Base-by-base conservation (phyloP, 495 filamentous ascomycete genomes). In the Tetracladium setigerum region DNA sequence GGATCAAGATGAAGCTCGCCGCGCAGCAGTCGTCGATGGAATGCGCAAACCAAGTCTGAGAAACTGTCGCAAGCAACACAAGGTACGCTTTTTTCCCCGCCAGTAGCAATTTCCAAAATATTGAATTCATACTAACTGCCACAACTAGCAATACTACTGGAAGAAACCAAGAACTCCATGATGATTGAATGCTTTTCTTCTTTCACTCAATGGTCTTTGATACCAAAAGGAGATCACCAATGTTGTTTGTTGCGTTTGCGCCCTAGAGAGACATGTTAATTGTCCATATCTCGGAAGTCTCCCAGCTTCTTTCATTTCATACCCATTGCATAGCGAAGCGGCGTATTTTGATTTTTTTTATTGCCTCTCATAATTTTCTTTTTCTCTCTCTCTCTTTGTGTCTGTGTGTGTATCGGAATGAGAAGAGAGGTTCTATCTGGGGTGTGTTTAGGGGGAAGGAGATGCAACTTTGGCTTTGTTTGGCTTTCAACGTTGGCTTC, bases 1-100 rank as follows among this genome's bases (percentile, higher is more conserved):
- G 60, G 92, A 98, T 62, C 71, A 69, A 1, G 87, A 98, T 54
- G 72, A 77, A n/a, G 77, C 79, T 56, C 76, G 92, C 38, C 78
- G 87, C 41, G 73, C 87, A 48, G 79, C 88, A n/a, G 88, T 95
- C 32, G 87, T 87, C 8, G 79, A 87, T 54, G 84, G 88, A 44
- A 67, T 95, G 57, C 72, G 89, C 39, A 95, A 92, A 61, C 88
- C 90, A 5, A 88, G 89, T 41, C 64, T 98, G 54, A 77, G 92
- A 46, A 83, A 79, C 62, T 95, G 90, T 57, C 74, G 92, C 51
- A 95, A 94, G 67, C 84, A 87, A 58, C 92, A 98, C 66, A 98
- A 98, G 86, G 92, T 98, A 69, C 60, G 71, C 66, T 31, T 50
- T 44, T 19, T n/a, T 16, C 33, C 30, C 46, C 39, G n/a, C n/a